These are phyloP conservation scores for Cicer yamashitae DNA, from an alignment of 306 rosid genomes.

Conservation along the genomic window DNA sequence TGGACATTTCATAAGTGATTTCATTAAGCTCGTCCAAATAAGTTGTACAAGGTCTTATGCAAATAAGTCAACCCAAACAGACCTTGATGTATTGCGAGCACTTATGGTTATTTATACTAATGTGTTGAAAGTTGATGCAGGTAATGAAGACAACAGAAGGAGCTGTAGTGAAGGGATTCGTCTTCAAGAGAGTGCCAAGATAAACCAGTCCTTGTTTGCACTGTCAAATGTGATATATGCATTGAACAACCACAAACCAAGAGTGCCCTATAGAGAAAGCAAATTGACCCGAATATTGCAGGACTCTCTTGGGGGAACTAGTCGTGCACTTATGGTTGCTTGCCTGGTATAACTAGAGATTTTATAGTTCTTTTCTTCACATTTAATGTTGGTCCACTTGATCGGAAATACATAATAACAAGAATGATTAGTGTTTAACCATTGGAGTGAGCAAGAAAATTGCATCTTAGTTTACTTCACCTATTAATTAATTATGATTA, in stretches of 20 bases:
- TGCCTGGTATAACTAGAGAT: conserved; percentile 71
- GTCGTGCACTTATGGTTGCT: conserved; percentile 88
- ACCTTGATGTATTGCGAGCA: conserved; percentile 31
- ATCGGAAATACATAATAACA: conserved; percentile 9
- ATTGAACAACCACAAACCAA: conserved; percentile 73
- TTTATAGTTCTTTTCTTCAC: conserved; percentile 9
- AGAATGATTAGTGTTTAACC: conserved; percentile 3
- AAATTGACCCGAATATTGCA: conserved; percentile 94
- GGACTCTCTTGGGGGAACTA: conserved; percentile 89
- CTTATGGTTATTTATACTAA: conserved; percentile 6
- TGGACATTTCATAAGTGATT: no score
- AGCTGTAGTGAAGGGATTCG: conserved; percentile 91
- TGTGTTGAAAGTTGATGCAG: conserved; percentile 53
- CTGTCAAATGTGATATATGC: conserved; percentile 93
- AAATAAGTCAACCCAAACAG: no score
- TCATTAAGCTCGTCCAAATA: no score
- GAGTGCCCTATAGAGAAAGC: conserved; percentile 90
- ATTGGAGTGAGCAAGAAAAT: conserved; percentile 12
- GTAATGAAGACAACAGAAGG: conserved; percentile 94
- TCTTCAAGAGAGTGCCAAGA: conserved; percentile 96
- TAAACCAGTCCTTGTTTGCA: conserved; percentile 89
- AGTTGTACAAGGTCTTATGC: no score
- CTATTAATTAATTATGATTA: neutral
- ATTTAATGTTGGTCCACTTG: conserved; percentile 18
- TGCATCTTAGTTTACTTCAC: conserved; percentile 1